These are phyloP conservation scores for Mycena vulgaris DNA, from an alignment of 768 basidiomycete genomes.

Conservation along the genomic window DNA sequence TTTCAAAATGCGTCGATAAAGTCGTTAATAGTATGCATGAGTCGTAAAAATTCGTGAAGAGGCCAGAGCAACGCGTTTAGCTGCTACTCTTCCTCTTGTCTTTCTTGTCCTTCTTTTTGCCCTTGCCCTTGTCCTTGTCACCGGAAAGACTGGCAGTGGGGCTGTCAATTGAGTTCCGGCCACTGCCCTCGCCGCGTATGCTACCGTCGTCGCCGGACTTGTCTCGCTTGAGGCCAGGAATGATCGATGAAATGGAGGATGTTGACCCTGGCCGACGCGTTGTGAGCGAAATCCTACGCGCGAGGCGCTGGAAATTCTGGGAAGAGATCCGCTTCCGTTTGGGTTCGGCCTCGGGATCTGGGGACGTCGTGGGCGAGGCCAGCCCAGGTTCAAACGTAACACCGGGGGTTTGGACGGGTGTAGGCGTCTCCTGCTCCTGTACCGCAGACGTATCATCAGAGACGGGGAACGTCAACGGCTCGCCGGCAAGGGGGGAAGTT, in stretches of 20 bases:
- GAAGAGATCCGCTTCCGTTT: slow-evolving; percentile 88
- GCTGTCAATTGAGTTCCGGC: slow-evolving; percentile 65
- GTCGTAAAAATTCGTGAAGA: slow-evolving; percentile 47
- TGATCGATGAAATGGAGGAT: slow-evolving; percentile 62
- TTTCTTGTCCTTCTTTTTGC: slow-evolving; percentile 71
- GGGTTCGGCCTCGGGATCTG: slow-evolving; percentile 80
- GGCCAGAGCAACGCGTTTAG: slow-evolving; percentile 39
- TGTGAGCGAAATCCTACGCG: slow-evolving; percentile 78
- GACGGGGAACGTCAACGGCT: slow-evolving; percentile 52
- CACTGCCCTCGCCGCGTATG: slow-evolving; percentile 56
- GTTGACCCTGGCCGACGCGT: slow-evolving; percentile 71
- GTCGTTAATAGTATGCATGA: slow-evolving; percentile 34
- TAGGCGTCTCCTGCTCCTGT: slow-evolving; percentile 47
- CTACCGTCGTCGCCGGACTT: slow-evolving; percentile 64
- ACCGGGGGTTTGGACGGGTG: slow-evolving; percentile 50
- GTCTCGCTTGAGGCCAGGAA: slow-evolving; percentile 70
- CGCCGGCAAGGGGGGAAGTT: slow-evolving; percentile 38
- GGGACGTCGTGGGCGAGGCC: slow-evolving; percentile 76
- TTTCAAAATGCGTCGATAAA: slow-evolving; percentile 27
- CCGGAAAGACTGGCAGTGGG: slow-evolving; percentile 68
- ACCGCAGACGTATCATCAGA: slow-evolving; percentile 44
- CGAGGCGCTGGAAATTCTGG: slow-evolving; percentile 89
- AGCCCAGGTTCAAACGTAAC: slow-evolving; percentile 79
- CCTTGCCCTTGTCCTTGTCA: slow-evolving; percentile 65
- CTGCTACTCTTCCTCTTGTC: slow-evolving; percentile 63